phyloP scores from a whole-genome alignment of 2,329 filamentous ascomycete species.

The Ceratocystis ficicola region DNA sequence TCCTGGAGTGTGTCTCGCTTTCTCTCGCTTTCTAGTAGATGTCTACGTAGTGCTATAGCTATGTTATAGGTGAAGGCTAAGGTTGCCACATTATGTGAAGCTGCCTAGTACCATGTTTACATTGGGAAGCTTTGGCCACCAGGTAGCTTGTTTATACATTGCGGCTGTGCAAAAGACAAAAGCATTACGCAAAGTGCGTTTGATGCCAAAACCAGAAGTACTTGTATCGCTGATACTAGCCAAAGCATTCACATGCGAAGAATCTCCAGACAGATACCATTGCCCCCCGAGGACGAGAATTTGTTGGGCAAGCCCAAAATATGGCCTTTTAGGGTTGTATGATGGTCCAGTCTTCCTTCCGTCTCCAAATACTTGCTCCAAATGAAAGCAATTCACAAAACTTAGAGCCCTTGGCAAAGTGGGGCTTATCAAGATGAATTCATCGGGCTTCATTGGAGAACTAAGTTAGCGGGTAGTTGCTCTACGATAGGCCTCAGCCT shows the following conservation, averaged over 20 bases:
- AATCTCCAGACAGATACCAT: too few species aligned
- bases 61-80: not conserved
- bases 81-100: not conserved
- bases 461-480: not conserved
- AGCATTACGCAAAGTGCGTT: not conserved
- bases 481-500: not conserved
- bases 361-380: not conserved
- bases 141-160: not conserved
- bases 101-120: not conserved
- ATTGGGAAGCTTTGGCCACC: not conserved
- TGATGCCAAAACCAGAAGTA: not conserved
- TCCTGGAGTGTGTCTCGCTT: not conserved
- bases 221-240: not conserved
- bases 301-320: not conserved
- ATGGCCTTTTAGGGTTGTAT: not conserved
- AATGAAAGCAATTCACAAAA: not conserved
- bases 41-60: not conserved
- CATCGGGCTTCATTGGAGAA: not conserved
- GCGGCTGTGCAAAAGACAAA: not conserved
- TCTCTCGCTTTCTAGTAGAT: not conserved
- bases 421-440: not conserved
- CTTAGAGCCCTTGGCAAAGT: conserved; percentile 2
- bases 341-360: not conserved
- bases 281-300: not conserved
- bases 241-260: not conserved